These are phyloP conservation scores for Leishmania aethiopica DNA, from an alignment of 208 protist genomes.

Conservation along the genomic window DNA sequence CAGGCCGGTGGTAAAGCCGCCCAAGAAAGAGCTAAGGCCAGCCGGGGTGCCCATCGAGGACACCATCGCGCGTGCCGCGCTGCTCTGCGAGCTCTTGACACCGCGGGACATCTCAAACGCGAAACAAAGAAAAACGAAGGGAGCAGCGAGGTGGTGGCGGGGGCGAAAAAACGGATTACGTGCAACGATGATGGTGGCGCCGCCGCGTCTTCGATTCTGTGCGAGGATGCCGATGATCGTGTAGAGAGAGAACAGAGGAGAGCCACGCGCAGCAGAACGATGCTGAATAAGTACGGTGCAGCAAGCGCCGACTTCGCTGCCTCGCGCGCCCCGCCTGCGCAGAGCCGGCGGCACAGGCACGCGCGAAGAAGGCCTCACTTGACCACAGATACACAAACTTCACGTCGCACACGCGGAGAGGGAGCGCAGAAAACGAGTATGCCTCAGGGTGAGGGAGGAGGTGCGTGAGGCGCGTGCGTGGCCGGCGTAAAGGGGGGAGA, in stretches of 20 bases:
- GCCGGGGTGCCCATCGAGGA: constrained; percentile 50
- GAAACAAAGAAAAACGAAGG: neutral
- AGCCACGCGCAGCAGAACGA: neutral
- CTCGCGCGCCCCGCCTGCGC: neutral
- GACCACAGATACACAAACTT: neutral
- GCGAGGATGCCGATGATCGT: neutral
- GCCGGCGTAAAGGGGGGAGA: no score
- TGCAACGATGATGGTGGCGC: neutral
- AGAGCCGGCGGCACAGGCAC: neutral
- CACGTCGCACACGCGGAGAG: neutral
- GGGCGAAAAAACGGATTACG: no score
- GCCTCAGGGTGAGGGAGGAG: neutral
- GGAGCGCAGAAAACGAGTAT: neutral
- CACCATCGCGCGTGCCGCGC: constrained; percentile 58
- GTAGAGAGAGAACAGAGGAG: no score
- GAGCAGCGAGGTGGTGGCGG: neutral
- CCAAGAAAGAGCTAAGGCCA: constrained; percentile 70
- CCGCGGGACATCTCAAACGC: constrained; percentile 27
- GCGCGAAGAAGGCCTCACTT: neutral
- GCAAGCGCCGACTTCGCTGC: neutral
- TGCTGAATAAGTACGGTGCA: neutral
- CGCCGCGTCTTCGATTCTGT: neutral
- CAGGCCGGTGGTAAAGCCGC: constrained; percentile 44
- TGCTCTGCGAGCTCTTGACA: constrained; percentile 63
- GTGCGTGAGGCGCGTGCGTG: neutral